Conservation (phyloP, 768 basidiomycete species). For the Hericium coralloides region DNA sequence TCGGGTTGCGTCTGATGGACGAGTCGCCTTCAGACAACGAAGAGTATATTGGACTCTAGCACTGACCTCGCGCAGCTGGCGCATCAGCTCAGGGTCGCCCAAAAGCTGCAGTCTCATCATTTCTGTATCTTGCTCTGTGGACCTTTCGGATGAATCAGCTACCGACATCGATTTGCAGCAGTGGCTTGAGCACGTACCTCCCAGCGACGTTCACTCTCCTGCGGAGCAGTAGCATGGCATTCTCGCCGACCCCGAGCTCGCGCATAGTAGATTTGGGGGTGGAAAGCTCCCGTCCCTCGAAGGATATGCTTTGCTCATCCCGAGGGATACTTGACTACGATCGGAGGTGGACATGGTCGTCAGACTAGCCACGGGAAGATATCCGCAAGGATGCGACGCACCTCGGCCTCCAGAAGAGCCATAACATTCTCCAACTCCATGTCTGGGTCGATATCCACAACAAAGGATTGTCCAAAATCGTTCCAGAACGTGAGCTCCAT, state of each 20-base stretch:
- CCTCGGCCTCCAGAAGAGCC: slow-evolving; percentile 94
- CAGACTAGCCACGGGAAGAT: not conserved
- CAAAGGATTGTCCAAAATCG: slow-evolving; percentile 54
- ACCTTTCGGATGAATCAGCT: slow-evolving; percentile 28
- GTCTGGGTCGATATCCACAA: slow-evolving; percentile 77
- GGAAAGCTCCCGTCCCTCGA: slow-evolving; percentile 56
- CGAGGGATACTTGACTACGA: slow-evolving; percentile 65
- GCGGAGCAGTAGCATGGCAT: slow-evolving; percentile 61
- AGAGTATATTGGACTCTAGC: not conserved
- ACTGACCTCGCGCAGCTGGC: slow-evolving; percentile 58
- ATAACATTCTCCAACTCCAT: slow-evolving; percentile 92
- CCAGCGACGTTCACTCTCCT: slow-evolving; percentile 47
- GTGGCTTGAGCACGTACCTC: slow-evolving; percentile 21
- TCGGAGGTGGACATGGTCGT: not conserved
- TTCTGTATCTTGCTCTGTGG: slow-evolving; percentile 75
- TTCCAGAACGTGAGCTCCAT: slow-evolving; percentile 72
- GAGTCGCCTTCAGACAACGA: not conserved
- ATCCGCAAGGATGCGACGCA: slow-evolving; percentile 27
- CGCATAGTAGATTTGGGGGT: slow-evolving; percentile 62
- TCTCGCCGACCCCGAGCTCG: slow-evolving; percentile 51
- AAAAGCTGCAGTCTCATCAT: slow-evolving; percentile 85
- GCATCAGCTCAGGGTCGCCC: slow-evolving; percentile 76
- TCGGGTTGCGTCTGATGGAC: slow-evolving; percentile 66
- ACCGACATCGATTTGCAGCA: not conserved
- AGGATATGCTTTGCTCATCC: slow-evolving; percentile 63